These are phyloP conservation scores for Cutaneotrichosporon sp. DNA, from an alignment of 1,284 basidiomycete species.

Conservation along the genomic window DNA sequence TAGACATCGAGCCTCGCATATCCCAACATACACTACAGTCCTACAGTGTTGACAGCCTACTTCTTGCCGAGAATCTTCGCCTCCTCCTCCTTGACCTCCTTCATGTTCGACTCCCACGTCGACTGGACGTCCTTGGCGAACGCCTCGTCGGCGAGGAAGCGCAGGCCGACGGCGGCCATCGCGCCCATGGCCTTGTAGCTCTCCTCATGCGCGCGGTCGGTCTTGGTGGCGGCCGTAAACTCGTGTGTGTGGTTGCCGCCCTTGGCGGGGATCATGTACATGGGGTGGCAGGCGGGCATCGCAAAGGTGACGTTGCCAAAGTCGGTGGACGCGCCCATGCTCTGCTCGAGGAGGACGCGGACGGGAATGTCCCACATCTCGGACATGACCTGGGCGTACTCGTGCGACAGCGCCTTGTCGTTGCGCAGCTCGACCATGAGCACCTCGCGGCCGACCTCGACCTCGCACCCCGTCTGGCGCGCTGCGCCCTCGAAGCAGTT, in stretches of 20 bases:
- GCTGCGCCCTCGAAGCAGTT: conserved; percentile 70
- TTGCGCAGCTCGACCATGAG: conserved; percentile 61
- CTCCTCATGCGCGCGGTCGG: conserved; percentile 30
- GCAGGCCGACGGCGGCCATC: conserved; percentile 45
- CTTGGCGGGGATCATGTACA: conserved; percentile 23
- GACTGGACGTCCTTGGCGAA: conserved; percentile 35
- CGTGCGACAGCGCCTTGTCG: conserved; percentile 18
- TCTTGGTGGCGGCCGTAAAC: conserved; percentile 23
- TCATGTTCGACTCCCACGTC: conserved; percentile 31
- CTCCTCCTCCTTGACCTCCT: conserved; percentile 13
- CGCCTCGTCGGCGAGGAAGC: conserved; percentile 44
- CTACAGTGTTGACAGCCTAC: background rate
- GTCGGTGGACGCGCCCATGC: conserved; percentile 15
- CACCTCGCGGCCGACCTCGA: conserved; percentile 57
- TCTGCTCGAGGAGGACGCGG: conserved; percentile 7
- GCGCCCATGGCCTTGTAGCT: conserved; percentile 42
- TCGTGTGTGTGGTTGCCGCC: conserved; percentile 37
- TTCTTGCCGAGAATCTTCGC: background rate
- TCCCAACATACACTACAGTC: background rate
- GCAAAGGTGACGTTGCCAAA: conserved; percentile 21
- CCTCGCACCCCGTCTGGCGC: conserved; percentile 67
- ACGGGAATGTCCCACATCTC: conserved; percentile 11
- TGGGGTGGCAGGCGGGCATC: conserved; percentile 29
- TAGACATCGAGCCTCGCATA: too few relatives aligned
- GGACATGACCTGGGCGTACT: conserved; percentile 14